Base-by-base conservation (phyloP, 2,329 filamentous ascomycete genomes). In the Xylariaceae sp. region DNA sequence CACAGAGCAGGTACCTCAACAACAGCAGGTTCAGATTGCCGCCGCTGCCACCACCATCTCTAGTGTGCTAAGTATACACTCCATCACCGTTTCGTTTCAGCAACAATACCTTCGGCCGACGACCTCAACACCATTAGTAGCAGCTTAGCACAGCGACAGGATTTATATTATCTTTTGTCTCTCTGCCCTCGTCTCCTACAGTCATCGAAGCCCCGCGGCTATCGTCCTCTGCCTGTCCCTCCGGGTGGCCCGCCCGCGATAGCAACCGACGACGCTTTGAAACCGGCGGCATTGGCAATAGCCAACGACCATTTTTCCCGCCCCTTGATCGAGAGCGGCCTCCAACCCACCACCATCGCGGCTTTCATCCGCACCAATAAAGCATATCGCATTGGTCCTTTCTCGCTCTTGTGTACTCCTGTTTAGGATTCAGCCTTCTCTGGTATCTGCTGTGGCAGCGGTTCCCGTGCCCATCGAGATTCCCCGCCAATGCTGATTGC, bases 401-500 rank as follows among this genome's bases (percentile, higher is more conserved):
- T 29, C 30, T 26, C 21, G 21, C 36, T 50, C 34, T 18, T 12
- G 37, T 43, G 42, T 39, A 32, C 29, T 29, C 29, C 32, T 43
- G n/a, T 19, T 34, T 12, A 18, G n/a, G 16, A 6, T 47, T 39
- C 30, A 32, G 46, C 50, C 39, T 49, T 47, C 47, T 34, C 22
- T 15, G 34, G 16, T 9, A n/a, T 5, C 42, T 52, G 37, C 10
- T 44, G 47, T 49, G 30, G 54, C 53, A 52, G 57, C 55, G 41
- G 57, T 56, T 56, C 37, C 45, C 19, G 56, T 58, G 44, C 51
- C 53, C 58, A 22, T 26, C 32, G 3, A 34, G 32, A 50, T 45
- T 32, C 50, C 50, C 53, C 56, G 53, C 56, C 56, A 53, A 58
- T 60, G 56, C 51, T 53, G 36, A 51, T 47, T 54, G 57, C 55